Conservation (phyloP, 805 yeast species). For the Brettanomyces naardenensis region DNA sequence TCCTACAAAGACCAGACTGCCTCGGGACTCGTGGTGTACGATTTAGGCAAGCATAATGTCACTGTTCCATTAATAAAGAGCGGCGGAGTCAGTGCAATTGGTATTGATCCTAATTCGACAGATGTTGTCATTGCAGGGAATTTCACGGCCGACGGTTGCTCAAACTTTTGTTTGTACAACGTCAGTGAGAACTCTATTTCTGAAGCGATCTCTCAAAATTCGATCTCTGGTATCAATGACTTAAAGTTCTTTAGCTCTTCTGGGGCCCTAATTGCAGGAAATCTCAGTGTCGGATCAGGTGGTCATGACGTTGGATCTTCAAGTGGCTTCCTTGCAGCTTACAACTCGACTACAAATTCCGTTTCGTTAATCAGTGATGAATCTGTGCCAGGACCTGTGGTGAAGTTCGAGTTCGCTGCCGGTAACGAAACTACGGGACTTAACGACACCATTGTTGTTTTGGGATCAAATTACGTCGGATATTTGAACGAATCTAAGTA, state of each 20-base stretch:
- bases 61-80: constrained; percentile 28
- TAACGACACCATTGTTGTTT: constrained; percentile 32
- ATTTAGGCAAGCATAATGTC: constrained; percentile 27
- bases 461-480: constrained; percentile 32
- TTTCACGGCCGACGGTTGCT: constrained; percentile 45
- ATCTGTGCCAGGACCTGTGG: constrained; percentile 27
- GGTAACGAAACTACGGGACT: constrained; percentile 33
- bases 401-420: constrained; percentile 13
- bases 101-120: constrained; percentile 31
- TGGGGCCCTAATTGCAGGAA: constrained; percentile 42
- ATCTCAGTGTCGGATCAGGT: constrained; percentile 29
- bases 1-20: constrained; percentile 16
- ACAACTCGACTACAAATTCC: constrained; percentile 39
- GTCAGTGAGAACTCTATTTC: constrained; percentile 17
- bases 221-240: constrained; percentile 47
- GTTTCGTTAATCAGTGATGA: constrained; percentile 14
- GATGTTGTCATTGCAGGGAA: constrained; percentile 66
- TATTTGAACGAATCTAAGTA: constrained; percentile 42
- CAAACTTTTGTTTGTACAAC: constrained; percentile 60
- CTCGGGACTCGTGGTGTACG: constrained; percentile 46
- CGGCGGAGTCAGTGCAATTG: constrained; percentile 34
- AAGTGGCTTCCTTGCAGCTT: constrained; percentile 38
- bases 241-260: constrained; percentile 37
- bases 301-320: constrained; percentile 5
- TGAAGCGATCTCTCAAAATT: constrained; percentile 27